These are phyloP conservation scores for Immersiella caudata DNA, from an alignment of 495 filamentous ascomycete genomes.

Conservation along the genomic window DNA sequence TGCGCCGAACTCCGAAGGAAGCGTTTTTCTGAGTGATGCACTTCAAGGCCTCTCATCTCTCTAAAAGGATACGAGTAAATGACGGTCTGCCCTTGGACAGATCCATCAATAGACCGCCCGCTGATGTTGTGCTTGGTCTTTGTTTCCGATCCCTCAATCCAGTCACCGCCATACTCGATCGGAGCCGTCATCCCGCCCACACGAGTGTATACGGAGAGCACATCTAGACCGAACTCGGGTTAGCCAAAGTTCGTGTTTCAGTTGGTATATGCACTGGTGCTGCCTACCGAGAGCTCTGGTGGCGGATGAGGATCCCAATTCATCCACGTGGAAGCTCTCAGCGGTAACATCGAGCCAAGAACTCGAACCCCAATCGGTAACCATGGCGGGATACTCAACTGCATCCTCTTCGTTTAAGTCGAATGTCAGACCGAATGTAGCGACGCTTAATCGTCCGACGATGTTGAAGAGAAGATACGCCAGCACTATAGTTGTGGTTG, in stretches of 20 bases:
- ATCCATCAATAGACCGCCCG: not conserved
- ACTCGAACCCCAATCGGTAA: not conserved
- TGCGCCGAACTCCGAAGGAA: not conserved
- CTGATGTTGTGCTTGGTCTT: not conserved
- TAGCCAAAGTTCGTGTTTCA: not conserved
- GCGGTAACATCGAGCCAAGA: not conserved
- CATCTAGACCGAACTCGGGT: not conserved
- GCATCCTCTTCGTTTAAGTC: not conserved
- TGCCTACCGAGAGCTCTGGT: not conserved
- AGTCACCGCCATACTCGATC: not conserved
- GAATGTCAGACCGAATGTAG: slow-evolving; percentile 7
- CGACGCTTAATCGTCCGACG: not conserved
- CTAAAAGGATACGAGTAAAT: slow-evolving; percentile 3
- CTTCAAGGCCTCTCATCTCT: not conserved
- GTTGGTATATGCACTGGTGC: no score
- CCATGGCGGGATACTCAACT: slow-evolving; percentile 7
- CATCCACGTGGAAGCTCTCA: not conserved
- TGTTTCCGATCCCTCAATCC: not conserved
- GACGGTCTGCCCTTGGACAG: not conserved
- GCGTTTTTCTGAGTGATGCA: not conserved
- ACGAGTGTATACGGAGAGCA: not conserved
- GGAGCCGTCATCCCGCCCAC: not conserved
- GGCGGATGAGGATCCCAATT: not conserved
- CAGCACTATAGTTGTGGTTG: not conserved
- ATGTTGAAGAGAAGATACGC: not conserved